Percentiles rank a stretch among this genome's conserved stretches.
phyloP scores from a whole-genome alignment of 805 yeast genomes.

The Priceomyces haplophilus region DNA sequence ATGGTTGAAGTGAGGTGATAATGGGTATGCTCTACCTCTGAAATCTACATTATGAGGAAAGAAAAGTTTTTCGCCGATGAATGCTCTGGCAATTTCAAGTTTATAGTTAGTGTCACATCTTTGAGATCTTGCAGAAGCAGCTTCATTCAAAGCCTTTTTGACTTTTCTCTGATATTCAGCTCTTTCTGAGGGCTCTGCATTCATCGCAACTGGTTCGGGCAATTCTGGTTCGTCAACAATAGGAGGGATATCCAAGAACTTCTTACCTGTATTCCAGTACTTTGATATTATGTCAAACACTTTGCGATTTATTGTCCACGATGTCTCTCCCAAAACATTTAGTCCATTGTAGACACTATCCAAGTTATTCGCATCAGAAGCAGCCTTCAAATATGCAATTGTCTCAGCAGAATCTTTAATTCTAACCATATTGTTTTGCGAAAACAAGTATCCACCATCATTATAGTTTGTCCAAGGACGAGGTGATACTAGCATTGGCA shows the following conservation, averaged over 20 bases:
- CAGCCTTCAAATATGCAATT: slow-evolving; percentile 80
- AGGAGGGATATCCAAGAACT: slow-evolving; percentile 69
- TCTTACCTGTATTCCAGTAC: slow-evolving; percentile 85
- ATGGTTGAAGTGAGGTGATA: slow-evolving; percentile 78
- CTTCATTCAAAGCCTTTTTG: slow-evolving; percentile 55
- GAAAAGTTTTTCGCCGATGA: slow-evolving; percentile 68
- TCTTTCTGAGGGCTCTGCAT: slow-evolving; percentile 69
- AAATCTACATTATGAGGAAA: slow-evolving; percentile 82
- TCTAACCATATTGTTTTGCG: slow-evolving; percentile 64
- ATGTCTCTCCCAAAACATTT: slow-evolving; percentile 79
- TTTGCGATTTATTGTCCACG: slow-evolving; percentile 86
- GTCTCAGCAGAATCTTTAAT: slow-evolving; percentile 87
- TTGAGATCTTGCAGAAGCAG: slow-evolving; percentile 70
- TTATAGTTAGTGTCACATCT: slow-evolving; percentile 94
- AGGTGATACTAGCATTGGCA: slow-evolving; percentile 94
- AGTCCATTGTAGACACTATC: slow-evolving; percentile 73
- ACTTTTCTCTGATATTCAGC: slow-evolving; percentile 66
- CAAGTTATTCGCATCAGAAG: slow-evolving; percentile 65
- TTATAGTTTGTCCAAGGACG: slow-evolving; percentile 80
- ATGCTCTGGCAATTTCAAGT: slow-evolving; percentile 91
- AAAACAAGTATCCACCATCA: slow-evolving; percentile 79
- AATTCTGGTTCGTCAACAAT: slow-evolving; percentile 42
- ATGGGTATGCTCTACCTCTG: slow-evolving; percentile 81
- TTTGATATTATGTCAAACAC: slow-evolving; percentile 66
- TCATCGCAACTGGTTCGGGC: slow-evolving; percentile 51